Percentiles rank a stretch among this genome's conserved stretches.
Evolutionary conservation across 2,329 filamentous ascomycete species (phyloP).

Genomic region (Diaporthe vexans): DNA sequence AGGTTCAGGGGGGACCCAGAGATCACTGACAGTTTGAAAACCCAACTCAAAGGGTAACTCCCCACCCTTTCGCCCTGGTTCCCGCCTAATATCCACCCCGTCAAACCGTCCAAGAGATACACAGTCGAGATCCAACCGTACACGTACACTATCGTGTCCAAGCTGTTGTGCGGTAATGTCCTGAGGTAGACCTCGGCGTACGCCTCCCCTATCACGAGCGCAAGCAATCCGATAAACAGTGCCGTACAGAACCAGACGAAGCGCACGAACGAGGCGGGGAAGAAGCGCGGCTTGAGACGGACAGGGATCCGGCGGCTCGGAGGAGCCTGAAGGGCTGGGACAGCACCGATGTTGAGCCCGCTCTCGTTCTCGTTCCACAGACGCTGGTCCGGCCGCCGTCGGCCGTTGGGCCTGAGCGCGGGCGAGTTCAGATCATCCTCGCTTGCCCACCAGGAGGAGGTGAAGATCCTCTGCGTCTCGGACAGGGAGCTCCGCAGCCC

Average conservation of each 20-base stretch:
- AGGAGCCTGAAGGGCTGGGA: conserved; percentile 41
- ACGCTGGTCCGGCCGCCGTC: conserved; percentile 54
- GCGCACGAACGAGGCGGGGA: conserved; percentile 76
- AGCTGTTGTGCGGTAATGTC: conserved; percentile 75
- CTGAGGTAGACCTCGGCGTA: conserved; percentile 78
- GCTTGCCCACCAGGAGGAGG: conserved; percentile 75
- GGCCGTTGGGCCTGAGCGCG: conserved; percentile 56
- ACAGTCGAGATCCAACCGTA: conserved; percentile 79
- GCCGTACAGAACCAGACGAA: conserved; percentile 80
- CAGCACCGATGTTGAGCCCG: conserved; percentile 45
- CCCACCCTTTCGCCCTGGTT: conserved; percentile 76
- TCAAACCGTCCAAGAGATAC: conserved; percentile 73
- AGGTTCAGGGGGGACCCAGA: neutral
- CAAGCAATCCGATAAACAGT: conserved; percentile 72
- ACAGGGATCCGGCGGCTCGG: conserved; percentile 51
- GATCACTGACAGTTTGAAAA: conserved; percentile 74
- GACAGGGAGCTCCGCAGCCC: conserved; percentile 72
- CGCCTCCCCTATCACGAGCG: conserved; percentile 77
- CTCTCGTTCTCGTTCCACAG: conserved; percentile 52
- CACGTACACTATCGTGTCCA: conserved; percentile 78
- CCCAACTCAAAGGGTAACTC: conserved; percentile 78
- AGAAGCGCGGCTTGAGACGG: conserved; percentile 66
- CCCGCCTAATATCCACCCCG: conserved; percentile 76
- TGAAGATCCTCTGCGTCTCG: conserved; percentile 78
- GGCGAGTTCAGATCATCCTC: conserved; percentile 65